These are phyloP conservation scores for Cyberlindnera japonica DNA, from an alignment of 805 yeast species.

Conservation along the genomic window DNA sequence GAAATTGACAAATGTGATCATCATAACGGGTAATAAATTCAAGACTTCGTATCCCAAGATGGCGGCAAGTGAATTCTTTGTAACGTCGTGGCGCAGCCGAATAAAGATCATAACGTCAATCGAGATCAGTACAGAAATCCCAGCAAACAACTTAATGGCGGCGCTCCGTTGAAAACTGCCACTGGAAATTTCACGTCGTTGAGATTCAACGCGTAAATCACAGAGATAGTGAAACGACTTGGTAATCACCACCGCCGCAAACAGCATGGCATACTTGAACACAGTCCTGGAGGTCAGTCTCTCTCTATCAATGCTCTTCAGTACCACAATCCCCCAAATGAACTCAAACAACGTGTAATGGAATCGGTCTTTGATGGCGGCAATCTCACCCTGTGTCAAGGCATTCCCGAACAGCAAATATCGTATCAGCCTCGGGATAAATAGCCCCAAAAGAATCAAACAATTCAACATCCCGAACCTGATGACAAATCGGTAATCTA, in stretches of 20 bases:
- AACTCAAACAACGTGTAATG: constrained; percentile 19
- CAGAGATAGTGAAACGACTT: constrained; percentile 24
- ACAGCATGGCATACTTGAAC: constrained; percentile 14
- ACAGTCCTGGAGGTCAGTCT: not conserved
- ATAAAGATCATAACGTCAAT: constrained; percentile 7
- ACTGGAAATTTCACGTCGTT: constrained; percentile 2
- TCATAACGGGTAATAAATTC: constrained; percentile 17
- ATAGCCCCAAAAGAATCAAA: constrained; percentile 3
- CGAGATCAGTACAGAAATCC: constrained; percentile 9
- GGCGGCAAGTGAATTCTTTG: constrained; percentile 4
- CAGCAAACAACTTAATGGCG: constrained; percentile 6
- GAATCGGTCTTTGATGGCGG: constrained; percentile 15
- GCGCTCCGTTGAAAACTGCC: constrained; percentile 2
- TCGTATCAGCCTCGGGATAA: constrained; percentile 9
- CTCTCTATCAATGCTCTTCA: constrained; percentile 12
- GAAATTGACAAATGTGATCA: constrained; percentile 15
- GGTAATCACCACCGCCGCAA: constrained; percentile 13
- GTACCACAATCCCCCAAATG: constrained; percentile 16
- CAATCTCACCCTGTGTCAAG: constrained; percentile 4
- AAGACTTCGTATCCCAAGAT: constrained; percentile 23
- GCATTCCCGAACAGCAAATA: constrained; percentile 16
- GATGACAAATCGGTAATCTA: constrained; percentile 9
- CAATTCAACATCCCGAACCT: constrained; percentile 15
- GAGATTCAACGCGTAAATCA: constrained; percentile 13
- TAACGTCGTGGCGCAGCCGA: constrained; percentile 6